These are phyloP conservation scores for Triangularia verruculosa DNA, from an alignment of 2,329 filamentous ascomycete species.

Conservation along the genomic window DNA sequence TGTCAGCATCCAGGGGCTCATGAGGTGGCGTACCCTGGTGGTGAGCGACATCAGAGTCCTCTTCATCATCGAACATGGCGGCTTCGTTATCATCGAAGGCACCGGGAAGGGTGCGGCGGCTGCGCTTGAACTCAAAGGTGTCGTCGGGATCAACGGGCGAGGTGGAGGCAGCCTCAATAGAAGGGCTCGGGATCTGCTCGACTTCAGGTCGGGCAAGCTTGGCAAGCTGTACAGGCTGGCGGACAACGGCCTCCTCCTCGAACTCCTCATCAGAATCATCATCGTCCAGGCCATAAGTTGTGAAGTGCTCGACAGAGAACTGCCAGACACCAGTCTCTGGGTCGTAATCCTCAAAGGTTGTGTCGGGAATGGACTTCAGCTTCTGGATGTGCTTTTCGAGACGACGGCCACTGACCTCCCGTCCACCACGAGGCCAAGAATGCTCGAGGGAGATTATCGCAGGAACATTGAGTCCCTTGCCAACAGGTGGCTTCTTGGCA, in stretches of 20 bases:
- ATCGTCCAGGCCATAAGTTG: slow-evolving; percentile 86
- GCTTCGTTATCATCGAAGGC: slow-evolving; percentile 62
- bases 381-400: slow-evolving; percentile 80
- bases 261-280: slow-evolving; percentile 71
- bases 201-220: slow-evolving; percentile 7
- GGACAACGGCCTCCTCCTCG: slow-evolving; percentile 65
- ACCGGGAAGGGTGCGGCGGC: slow-evolving; percentile 63
- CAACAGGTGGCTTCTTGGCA: slow-evolving; percentile 74
- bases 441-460: slow-evolving; percentile 86
- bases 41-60: slow-evolving; percentile 47
- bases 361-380: slow-evolving; percentile 74
- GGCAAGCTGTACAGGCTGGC: slow-evolving; percentile 43
- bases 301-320: slow-evolving; percentile 94
- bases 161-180: slow-evolving; percentile 27
- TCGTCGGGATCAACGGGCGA: slow-evolving; percentile 49
- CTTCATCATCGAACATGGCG: slow-evolving; percentile 54
- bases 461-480: slow-evolving; percentile 88
- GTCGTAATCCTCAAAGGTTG: slow-evolving; percentile 79
- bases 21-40: slow-evolving; percentile 86
- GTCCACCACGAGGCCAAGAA: slow-evolving; percentile 77
- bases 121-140: slow-evolving; percentile 55
- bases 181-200: slow-evolving; percentile 23
- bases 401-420: slow-evolving; percentile 59
- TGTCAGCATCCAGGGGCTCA: slow-evolving; percentile 61
- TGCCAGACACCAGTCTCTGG: slow-evolving; percentile 79